Evolutionary conservation across 768 basidiomycete species (phyloP), one percentile per base, ranked within the genome.

Genomic region (Lactifluus hygrophoroides): DNA sequence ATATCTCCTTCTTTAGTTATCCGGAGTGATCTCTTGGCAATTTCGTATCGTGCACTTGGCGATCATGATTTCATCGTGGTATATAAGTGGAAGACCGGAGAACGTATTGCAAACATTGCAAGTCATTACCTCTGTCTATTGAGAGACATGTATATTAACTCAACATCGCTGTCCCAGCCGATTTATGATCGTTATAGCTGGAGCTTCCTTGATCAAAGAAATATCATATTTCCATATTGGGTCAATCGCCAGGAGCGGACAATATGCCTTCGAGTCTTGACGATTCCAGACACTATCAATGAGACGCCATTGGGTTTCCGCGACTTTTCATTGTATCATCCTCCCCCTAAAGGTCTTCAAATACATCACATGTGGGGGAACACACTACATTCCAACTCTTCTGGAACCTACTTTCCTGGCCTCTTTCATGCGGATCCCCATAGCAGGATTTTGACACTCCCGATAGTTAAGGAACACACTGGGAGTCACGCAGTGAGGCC

Each of bases 11-110:
- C 19, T 23, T 17, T 44, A 23, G 23, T 35, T 30, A 28, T 51
- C 13, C 21, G 35, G 1, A 30, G 25, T 13, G 49, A 51, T 28
- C 56, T 17, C 4, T 16, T 57, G 21, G 25, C 21, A 30, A 10
- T 51, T n/a, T 14, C 10, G 25, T n/a, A 4, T 13, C 21, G 14
- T 16, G 21, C 30, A 19, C 19, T n/a, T n/a, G n/a, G n/a, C n/a
- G n/a, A n/a, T n/a, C 5, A n/a, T n/a, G n/a, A n/a, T n/a, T n/a
- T 13, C 23, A 43, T 42, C 32, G 23, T 50, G 7, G 49, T 57
- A 11, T 51, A 28, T 40, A 27, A 44, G 32, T 57, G 56, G 56
- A 57, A 57, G 42, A 57, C 56, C 1, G 48, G 56, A 3, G 48
- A 43, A 25, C 32, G 5, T 0, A 23, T 44, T 5, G 30, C 42